Percentiles rank a stretch among this genome's conserved stretches.
phyloP scores from a whole-genome alignment of 2,329 filamentous ascomycete genomes.

The Xylaria sp. region DNA sequence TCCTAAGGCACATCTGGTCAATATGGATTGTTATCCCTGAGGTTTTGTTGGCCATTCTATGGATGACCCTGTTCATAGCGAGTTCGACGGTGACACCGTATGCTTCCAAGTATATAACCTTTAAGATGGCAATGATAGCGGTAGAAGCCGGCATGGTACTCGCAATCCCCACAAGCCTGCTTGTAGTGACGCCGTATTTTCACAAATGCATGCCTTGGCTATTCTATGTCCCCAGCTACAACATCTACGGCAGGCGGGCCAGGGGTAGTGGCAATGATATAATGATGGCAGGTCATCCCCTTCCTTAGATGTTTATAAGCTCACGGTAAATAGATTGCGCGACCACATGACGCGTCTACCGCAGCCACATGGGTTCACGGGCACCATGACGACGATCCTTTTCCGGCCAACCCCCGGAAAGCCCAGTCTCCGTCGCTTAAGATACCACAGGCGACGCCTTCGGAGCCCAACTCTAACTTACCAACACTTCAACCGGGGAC shows the following conservation, averaged over 20 bases:
- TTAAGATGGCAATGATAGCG: constrained; percentile 11
- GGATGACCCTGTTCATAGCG: constrained; percentile 10
- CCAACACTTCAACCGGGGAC: background rate
- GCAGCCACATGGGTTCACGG: background rate
- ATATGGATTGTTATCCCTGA: constrained; percentile 13
- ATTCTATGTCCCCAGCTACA: background rate
- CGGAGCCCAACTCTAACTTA: background rate
- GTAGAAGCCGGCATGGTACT: constrained; percentile 22
- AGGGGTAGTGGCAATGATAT: background rate
- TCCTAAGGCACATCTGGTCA: constrained; percentile 17
- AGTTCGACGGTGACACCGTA: constrained; percentile 7
- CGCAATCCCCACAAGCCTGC: constrained; percentile 17
- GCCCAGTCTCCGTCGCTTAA: background rate
- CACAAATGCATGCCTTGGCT: constrained; percentile 17
- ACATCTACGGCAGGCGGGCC: background rate
- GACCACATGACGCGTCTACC: background rate
- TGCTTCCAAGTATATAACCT: constrained; percentile 11
- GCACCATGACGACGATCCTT: background rate
- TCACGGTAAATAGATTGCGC: constrained; percentile 3
- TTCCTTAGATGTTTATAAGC: background rate
- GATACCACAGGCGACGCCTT: background rate
- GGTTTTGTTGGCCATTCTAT: constrained; percentile 12
- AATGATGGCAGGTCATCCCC: constrained; percentile 12
- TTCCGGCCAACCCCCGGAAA: background rate
- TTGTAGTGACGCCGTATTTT: constrained; percentile 15